A percentile compares a stretch with the other conserved stretches of the same genome.
These are phyloP conservation scores for Apium graveolens DNA, from an alignment of 129 eudicot species.

Conservation along the genomic window DNA sequence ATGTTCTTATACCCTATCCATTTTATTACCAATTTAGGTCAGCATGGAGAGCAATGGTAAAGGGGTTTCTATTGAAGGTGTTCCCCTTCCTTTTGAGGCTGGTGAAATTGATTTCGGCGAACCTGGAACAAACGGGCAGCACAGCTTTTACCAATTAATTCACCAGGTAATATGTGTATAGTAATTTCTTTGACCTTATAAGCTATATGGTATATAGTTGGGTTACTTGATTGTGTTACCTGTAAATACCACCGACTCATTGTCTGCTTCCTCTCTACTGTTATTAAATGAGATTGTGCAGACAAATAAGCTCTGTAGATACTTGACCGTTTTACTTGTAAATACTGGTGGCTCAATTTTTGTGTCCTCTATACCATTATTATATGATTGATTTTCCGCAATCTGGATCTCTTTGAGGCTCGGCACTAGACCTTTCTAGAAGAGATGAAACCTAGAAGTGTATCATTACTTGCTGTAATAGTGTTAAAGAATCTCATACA, in stretches of 20 bases:
- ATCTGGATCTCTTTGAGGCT: not conserved
- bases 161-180: slow-evolving; percentile 60
- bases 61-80: slow-evolving; percentile 97
- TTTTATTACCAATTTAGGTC: slow-evolving; percentile 36
- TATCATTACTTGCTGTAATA: not conserved
- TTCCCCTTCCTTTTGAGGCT: slow-evolving; percentile 76
- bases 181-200: not conserved
- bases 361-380: not conserved
- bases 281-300: not conserved
- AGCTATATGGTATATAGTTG: not conserved
- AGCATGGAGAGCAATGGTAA: slow-evolving; percentile 99
- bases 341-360: not conserved
- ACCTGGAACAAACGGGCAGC: slow-evolving; percentile 99
- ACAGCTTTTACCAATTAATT: slow-evolving; percentile 96
- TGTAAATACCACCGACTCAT: not conserved
- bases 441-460: not conserved
- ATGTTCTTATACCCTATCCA: slow-evolving; percentile 2
- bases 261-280: not conserved
- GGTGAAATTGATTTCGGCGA: slow-evolving; percentile 99
- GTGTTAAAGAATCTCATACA: not conserved
- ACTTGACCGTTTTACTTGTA: not conserved
- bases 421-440: not conserved
- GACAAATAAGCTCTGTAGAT: not conserved
- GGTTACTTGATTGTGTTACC: not conserved
- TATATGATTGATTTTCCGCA: not conserved